These are phyloP conservation scores for Amniculicola lignicola DNA, from an alignment of 495 filamentous ascomycete genomes.

Conservation along the genomic window DNA sequence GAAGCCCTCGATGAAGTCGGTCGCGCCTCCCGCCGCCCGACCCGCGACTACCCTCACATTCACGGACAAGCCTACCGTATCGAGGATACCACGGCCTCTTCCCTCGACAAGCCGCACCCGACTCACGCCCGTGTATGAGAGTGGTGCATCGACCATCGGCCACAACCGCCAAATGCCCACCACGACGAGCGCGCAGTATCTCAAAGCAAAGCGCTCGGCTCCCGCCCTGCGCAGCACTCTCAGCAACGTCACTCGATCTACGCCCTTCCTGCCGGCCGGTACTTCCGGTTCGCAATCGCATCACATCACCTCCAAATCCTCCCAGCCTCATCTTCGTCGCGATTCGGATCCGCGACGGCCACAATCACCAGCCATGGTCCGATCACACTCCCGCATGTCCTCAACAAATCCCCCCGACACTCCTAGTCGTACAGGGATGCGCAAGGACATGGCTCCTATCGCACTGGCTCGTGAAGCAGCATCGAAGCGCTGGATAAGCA, in stretches of 20 bases:
- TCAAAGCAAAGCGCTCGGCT: conserved; percentile 84
- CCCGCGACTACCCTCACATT: conserved; percentile 85
- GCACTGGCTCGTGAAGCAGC: conserved; percentile 55
- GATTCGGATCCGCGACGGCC: conserved; percentile 61
- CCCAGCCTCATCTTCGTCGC: conserved; percentile 67
- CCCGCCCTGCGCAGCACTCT: conserved; percentile 68
- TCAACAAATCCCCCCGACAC: conserved; percentile 48
- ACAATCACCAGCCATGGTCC: conserved; percentile 51
- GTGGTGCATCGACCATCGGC: conserved; percentile 66
- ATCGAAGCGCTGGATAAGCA: too few relatives aligned
- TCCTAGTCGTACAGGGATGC: conserved; percentile 39
- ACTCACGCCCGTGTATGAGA: conserved; percentile 90
- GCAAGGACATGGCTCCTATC: conserved; percentile 42
- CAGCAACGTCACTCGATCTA: conserved; percentile 46
- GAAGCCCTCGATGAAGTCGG: conserved; percentile 54
- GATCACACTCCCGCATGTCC: conserved; percentile 51
- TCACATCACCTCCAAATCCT: conserved; percentile 67
- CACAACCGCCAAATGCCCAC: conserved; percentile 68
- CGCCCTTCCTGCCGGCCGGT: conserved; percentile 80
- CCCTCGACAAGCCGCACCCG: conserved; percentile 68
- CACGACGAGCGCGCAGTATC: conserved; percentile 67
- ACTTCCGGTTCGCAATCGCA: conserved; percentile 72
- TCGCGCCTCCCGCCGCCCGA: conserved; percentile 51
- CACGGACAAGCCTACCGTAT: conserved; percentile 63
- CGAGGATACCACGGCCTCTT: conserved; percentile 51